phyloP scores from a whole-genome alignment of 2,329 filamentous ascomycete species.

The Exophiala oligosperma region DNA sequence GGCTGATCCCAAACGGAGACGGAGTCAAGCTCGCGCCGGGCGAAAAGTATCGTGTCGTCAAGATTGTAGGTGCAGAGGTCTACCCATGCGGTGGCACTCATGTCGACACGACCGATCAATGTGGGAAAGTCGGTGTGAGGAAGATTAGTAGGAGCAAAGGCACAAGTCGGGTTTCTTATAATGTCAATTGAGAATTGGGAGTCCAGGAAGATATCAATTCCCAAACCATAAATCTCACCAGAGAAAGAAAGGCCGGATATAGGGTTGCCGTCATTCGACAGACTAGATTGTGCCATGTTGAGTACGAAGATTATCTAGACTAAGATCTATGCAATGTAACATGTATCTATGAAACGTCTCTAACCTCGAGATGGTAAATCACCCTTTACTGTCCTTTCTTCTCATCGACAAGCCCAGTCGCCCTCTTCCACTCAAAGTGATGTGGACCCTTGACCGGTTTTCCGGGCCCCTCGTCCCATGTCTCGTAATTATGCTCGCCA shows the following conservation, averaged over 20 bases:
- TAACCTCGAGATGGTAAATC: not conserved
- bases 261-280: too few species aligned
- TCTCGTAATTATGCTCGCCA: conserved; percentile 60
- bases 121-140: conserved; percentile 63
- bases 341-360: too few species aligned
- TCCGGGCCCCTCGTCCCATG: conserved; percentile 16
- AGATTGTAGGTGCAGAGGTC: conserved; percentile 66
- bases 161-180: conserved; percentile 57
- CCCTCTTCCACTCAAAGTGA: conserved; percentile 27
- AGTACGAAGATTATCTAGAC: not conserved
- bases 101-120: conserved; percentile 60
- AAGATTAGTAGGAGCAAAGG: conserved; percentile 68
- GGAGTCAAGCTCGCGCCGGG: conserved; percentile 41
- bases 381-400: conserved; percentile 3
- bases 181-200: conserved; percentile 21
- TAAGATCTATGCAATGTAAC: not conserved
- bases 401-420: conserved; percentile 11
- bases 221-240: too few species aligned
- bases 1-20: conserved; percentile 54
- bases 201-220: too few species aligned
- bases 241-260: too few species aligned
- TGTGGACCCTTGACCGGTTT: conserved; percentile 24
- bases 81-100: conserved; percentile 78
- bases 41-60: conserved; percentile 65
- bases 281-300: too few species aligned